Percentiles rank a stretch among this genome's conserved stretches.
These are phyloP conservation scores for Colletotrichum simmondsii DNA, from an alignment of 2,329 filamentous ascomycete species.

Conservation along the genomic window DNA sequence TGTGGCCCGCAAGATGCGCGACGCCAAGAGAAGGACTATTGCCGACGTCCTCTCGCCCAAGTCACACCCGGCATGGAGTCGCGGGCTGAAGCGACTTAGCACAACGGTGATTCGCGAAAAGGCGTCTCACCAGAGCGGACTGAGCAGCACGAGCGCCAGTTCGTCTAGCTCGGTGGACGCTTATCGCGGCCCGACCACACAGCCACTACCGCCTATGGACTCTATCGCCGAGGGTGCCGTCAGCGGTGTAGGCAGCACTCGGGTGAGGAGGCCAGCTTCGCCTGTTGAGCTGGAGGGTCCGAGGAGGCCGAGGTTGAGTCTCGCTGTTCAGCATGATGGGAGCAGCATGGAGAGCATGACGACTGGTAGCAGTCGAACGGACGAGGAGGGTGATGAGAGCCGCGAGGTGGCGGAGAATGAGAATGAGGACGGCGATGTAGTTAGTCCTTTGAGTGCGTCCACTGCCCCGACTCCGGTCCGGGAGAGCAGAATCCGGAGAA, in stretches of 20 bases:
- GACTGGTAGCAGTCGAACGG: slow-evolving; percentile 40
- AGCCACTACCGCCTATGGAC: slow-evolving; percentile 7
- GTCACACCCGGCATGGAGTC: slow-evolving; percentile 28
- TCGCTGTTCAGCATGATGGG: slow-evolving; percentile 19
- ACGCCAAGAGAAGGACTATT: slow-evolving; percentile 31
- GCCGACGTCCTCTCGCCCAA: slow-evolving; percentile 35
- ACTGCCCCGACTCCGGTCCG: not conserved
- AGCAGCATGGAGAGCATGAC: slow-evolving; percentile 42
- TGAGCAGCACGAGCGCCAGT: slow-evolving; percentile 18
- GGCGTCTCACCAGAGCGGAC: not conserved
- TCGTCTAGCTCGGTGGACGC: slow-evolving; percentile 13
- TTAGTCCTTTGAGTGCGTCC: slow-evolving; percentile 35
- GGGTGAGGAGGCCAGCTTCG: not conserved
- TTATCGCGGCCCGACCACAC: not conserved
- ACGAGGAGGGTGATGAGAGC: slow-evolving; percentile 30
- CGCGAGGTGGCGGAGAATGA: slow-evolving; percentile 38
- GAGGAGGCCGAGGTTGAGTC: not conserved
- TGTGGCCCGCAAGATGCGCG: slow-evolving; percentile 42
- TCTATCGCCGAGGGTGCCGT: slow-evolving; percentile 4
- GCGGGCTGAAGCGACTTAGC: slow-evolving; percentile 25
- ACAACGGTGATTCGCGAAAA: slow-evolving; percentile 6
- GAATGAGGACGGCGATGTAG: slow-evolving; percentile 33
- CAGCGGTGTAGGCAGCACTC: not conserved
- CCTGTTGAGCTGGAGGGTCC: slow-evolving; percentile 24
- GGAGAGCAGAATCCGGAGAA: slow-evolving; percentile 24